Conservation (phyloP, 345 rosid species). For the Citrus mangshanensis region DNA sequence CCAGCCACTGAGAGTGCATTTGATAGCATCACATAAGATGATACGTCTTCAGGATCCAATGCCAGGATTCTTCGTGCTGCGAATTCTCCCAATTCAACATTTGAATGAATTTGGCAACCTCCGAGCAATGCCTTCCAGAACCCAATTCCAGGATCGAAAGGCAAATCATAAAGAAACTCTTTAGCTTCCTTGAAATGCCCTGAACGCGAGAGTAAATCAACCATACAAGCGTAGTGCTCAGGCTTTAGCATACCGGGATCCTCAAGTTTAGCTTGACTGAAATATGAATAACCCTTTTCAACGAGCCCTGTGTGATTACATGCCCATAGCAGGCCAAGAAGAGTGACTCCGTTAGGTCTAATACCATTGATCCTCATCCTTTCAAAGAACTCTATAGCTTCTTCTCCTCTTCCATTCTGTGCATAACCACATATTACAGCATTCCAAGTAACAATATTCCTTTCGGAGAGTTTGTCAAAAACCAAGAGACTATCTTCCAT, state of each 20-base stretch:
- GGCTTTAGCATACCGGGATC: constrained; percentile 42
- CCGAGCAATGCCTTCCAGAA: constrained; percentile 87
- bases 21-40: constrained; percentile 81
- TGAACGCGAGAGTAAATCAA: constrained; percentile 69
- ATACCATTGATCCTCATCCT: constrained; percentile 38
- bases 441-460: constrained; percentile 63
- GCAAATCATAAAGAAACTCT: constrained; percentile 45
- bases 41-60: constrained; percentile 68
- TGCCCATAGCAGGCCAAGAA: constrained; percentile 71
- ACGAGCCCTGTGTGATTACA: constrained; percentile 81
- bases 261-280: constrained; percentile 38
- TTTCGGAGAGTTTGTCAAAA: constrained; percentile 38
- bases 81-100: constrained; percentile 43
- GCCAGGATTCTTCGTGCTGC: constrained; percentile 55
- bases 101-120: constrained; percentile 79
- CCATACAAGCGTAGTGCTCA: constrained; percentile 79
- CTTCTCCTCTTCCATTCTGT: constrained; percentile 72
- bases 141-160: constrained; percentile 73
- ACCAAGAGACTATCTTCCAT: constrained; percentile 62
- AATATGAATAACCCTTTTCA: constrained; percentile 55
- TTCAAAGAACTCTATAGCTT: constrained; percentile 52
- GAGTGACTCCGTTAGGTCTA: constrained; percentile 58
- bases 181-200: constrained; percentile 63
- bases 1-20: constrained; percentile 69
- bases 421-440: constrained; percentile 81